Percentiles rank a stretch among this genome's conserved stretches.
phyloP scores from a whole-genome alignment of 179 eudicot species.

The Silene noctiflora region DNA sequence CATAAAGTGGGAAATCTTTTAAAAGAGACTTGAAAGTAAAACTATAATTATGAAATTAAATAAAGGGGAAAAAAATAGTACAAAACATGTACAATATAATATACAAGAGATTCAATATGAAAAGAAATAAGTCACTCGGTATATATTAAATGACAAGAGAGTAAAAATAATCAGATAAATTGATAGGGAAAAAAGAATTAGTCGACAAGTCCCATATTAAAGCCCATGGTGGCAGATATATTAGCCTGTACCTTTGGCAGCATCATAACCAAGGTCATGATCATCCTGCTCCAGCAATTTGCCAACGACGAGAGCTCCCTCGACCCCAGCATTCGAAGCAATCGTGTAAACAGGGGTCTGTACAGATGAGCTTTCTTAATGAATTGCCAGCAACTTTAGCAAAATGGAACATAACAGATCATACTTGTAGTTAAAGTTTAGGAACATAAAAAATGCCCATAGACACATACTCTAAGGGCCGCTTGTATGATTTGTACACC shows the following conservation, averaged over 20 bases:
- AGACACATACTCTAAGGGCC: slow-evolving; percentile 60
- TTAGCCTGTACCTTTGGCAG: slow-evolving; percentile 72
- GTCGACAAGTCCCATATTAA: no score
- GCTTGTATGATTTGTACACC: slow-evolving; percentile 90
- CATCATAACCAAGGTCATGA: slow-evolving; percentile 92
- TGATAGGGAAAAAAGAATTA: no score
- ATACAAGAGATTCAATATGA: no score
- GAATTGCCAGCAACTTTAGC: not conserved
- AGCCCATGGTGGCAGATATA: not conserved
- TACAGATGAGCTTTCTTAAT: not conserved
- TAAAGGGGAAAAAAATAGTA: no score
- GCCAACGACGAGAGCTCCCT: slow-evolving; percentile 93
- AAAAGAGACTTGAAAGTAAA: no score
- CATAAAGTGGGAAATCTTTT: no score
- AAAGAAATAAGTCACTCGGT: no score
- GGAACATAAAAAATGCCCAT: not conserved
- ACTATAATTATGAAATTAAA: no score
- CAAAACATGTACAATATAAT: no score
- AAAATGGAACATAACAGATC: not conserved
- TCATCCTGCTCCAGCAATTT: slow-evolving; percentile 85
- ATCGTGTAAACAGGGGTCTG: slow-evolving; percentile 87
- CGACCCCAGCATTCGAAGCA: slow-evolving; percentile 92
- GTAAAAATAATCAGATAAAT: no score
- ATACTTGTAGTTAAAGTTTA: not conserved
- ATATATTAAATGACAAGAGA: no score